Conservation (phyloP, 2,329 filamentous ascomycete genomes). For the Fusarium globosum region DNA sequence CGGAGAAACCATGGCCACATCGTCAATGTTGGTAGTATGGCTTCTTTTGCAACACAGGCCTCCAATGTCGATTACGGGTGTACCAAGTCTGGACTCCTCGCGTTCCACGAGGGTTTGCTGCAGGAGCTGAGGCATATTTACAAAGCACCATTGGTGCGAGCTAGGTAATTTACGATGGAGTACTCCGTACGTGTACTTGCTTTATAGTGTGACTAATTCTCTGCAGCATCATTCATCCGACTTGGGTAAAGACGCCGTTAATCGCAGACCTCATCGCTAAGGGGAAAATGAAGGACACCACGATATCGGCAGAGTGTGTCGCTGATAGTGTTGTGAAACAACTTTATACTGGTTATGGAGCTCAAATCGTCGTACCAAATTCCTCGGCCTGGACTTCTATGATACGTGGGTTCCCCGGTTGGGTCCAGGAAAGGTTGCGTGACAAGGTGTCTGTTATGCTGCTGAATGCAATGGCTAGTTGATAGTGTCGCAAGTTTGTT, state of each 20-base stretch:
- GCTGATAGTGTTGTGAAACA: neutral
- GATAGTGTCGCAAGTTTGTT: neutral
- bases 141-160: neutral
- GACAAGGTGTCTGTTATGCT: neutral
- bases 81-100: neutral
- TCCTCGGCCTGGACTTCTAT: neutral
- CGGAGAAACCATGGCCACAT: neutral
- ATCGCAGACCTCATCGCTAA: neutral
- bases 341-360: neutral
- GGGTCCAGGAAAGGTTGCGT: neutral
- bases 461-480: neutral
- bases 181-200: rapidly evolving
- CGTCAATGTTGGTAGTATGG: neutral
- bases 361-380: neutral
- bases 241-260: neutral
- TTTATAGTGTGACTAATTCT: neutral
- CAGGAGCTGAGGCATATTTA: neutral
- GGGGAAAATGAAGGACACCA: neutral
- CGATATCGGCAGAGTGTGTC: neutral
- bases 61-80: neutral
- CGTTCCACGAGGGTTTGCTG: neutral
- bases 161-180: neutral
- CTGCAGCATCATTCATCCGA: neutral
- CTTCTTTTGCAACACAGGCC: neutral
- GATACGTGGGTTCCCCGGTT: neutral